Conservation (phyloP, 2,329 filamentous ascomycete species). For the Domatiomyces catenatus region DNA sequence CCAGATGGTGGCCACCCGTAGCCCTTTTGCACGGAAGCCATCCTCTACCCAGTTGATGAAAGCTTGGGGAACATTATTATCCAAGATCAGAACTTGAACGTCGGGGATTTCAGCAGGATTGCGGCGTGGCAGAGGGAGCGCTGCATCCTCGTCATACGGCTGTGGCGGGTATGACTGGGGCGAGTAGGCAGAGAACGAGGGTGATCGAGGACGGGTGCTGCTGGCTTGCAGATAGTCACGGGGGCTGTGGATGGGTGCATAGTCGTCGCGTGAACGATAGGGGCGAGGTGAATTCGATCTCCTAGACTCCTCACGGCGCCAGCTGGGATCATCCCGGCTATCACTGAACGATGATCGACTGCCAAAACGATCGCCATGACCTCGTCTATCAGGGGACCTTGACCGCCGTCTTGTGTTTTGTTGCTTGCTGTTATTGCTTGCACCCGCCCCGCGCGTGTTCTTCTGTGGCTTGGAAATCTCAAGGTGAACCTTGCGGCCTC, state of each 20-base stretch:
- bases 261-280: conserved; percentile 49
- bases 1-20: conserved; percentile 66
- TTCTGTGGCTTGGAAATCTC: conserved; percentile 83
- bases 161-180: conserved; percentile 53
- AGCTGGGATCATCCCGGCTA: conserved; percentile 34
- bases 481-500: conserved; percentile 89
- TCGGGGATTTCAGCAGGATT: conserved; percentile 67
- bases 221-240: conserved; percentile 28
- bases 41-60: conserved; percentile 74
- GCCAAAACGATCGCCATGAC: conserved; percentile 17
- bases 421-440: conserved; percentile 36
- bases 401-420: conserved; percentile 25
- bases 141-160: conserved; percentile 40
- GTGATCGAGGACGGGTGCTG: conserved; percentile 47
- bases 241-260: conserved; percentile 30
- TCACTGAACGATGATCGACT: conserved; percentile 30
- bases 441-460: conserved; percentile 37
- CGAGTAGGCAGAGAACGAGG: conserved; percentile 39
- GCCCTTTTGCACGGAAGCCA: conserved; percentile 53
- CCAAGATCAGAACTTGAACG: conserved; percentile 70
- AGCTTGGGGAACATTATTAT: conserved; percentile 38
- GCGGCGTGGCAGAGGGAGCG: conserved; percentile 57
- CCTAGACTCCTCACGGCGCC: conserved; percentile 49
- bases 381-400: conserved; percentile 25
- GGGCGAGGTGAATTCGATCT: conserved; percentile 46